Evolutionary conservation across 2,329 filamentous ascomycete genomes (phyloP), one percentile per base, ranked within the genome.

Genomic region (Aspergillus uvarum): DNA sequence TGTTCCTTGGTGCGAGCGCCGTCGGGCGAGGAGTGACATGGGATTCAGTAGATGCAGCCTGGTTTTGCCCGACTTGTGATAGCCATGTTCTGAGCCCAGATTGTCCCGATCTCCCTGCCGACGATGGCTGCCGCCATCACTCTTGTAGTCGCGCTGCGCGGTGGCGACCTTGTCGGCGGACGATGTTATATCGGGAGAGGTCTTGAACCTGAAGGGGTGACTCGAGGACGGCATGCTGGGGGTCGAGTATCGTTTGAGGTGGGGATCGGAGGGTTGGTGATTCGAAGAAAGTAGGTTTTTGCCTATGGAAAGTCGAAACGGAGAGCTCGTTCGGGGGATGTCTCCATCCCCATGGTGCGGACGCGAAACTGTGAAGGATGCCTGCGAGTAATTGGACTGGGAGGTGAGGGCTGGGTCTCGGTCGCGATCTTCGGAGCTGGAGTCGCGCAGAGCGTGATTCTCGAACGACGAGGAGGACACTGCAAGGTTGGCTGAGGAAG

Each of bases 11-110:
- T 79, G 82, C 16, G 84, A 85, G 59, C 84, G 79, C 51, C 85
- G 79, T 24, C 85, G 79, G 64, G 84, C 82, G 51, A 87, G 74
- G 14, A 88, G 75, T 5, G 83, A 81, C 81, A 87, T 85, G 10
- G 85, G 85, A 65, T 87, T 88, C 47, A 86, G 74, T 24, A 87
- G 74, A 65, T 83, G 84, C 48, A 84, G 72, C 70, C 81, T 80
- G 47, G 81, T 80, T 68, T 83, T 85, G 31, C 76, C 76, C 4
- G 71, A 70, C 54, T 71, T 74, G 64, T 74, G 69, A 57, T 70
- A 67, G 5, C 62, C 48, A 59, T 69, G 65, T 12, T 76, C 73
- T 42, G 61, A 55, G 11, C 65, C 51, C 22, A 19, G 14, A 44
- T 61, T 56, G 48, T 76, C 74, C 31, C 73, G 69, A 47, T 74